Evolutionary conservation across 176 grass and related monocot species (phyloP), one percentile per base, ranked within the genome.

Genomic region (Oryza glumipatula): DNA sequence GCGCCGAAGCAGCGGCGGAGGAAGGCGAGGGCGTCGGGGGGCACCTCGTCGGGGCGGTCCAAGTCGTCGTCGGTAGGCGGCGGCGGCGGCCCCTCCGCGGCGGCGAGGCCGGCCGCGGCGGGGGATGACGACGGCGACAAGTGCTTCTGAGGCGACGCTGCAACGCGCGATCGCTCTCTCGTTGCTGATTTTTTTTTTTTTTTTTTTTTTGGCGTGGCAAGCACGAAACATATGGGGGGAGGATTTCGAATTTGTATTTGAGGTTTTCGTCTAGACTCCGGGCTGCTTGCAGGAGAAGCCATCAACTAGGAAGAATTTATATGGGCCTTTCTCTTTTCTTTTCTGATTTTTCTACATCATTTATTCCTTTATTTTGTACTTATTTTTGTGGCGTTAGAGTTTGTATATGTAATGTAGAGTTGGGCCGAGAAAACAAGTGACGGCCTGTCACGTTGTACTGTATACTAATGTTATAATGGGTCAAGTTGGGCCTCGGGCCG

Each of bases 1-100:
- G 80, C 61, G 61, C 16, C 75, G 76, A 90, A 87, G 76, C 84
- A 84, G 76, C 64, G 84, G 70, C 84, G 89, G 80, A 90, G 89
- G 89, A 90, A 87, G 76, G 43, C 80, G 3, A 86, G 49, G 78
- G 77, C 75, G 23, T 58, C 84, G 8, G 85, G 77, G 12, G 68
- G 68, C 81, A 68, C 77, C 76, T 76, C 84, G 70, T 79, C 85
- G 45, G 86, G 52, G 23, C 81, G 66, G 72, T 79, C 84, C 9
- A 83, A 74, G 80, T 79, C 84, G 80, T 90, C 79, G 15, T 86
- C 84, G 16, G 84, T 73, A 0, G 84, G 78, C 24, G 80, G 67
- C 30, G 84, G 78, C 19, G 80, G 67, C 39, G 86, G 70, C 9
- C 48, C 82, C 11, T 63, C 79, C 3, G 64, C 65, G 43, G 70